Base-by-base conservation (phyloP, 1,139 yeast genomes). In the Yamadazyma oceani region DNA sequence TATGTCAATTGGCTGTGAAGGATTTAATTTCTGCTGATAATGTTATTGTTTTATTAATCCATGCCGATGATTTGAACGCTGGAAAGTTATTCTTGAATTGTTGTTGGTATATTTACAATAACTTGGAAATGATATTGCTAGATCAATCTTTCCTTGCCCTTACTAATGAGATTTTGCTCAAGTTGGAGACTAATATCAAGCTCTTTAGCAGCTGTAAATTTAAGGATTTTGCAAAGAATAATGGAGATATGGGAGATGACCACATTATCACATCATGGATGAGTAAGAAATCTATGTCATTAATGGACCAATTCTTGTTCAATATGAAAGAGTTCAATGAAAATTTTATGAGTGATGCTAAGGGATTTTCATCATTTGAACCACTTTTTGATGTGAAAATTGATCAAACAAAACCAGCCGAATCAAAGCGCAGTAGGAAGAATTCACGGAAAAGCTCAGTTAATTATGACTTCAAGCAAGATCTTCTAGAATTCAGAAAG, bases 21-120 rank as follows among this genome's bases (percentile, higher is more conserved):
- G 83, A 78, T 40, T 74, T 80, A 43, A 74, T 87, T 9, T 64
- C 62, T 10, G 64, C 78, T 12, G 85, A 83, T 12, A 85, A 84
- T 48, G 88, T 82, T 1, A 62, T 80, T 26, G 47, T 71, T 2
- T 54, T 88, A 12, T 54, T 85, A 22, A 63, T 70, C 8, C 81
- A 81, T 51, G 73, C 94, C 0, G 72, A 71, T 30, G 51, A 61
- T 26, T 64, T 74, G 38, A 60, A 71, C 11, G 85, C 88, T 2
- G 55, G 61, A 7, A 78, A 81, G 48, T 56, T 89, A 23, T 69
- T 79, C 42, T 66, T 71, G 37, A 73, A 76, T 38, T 79, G 95
- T 51, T 64, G 83, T 28, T 81, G 87, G 80, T 85, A 75, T 46
- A 69, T 87, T 12, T 80, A 75, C 48, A 73, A 77, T 46, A 87